Base-by-base conservation (phyloP, 169 alveolate genomes). In the Eimeria mitis region DNA sequence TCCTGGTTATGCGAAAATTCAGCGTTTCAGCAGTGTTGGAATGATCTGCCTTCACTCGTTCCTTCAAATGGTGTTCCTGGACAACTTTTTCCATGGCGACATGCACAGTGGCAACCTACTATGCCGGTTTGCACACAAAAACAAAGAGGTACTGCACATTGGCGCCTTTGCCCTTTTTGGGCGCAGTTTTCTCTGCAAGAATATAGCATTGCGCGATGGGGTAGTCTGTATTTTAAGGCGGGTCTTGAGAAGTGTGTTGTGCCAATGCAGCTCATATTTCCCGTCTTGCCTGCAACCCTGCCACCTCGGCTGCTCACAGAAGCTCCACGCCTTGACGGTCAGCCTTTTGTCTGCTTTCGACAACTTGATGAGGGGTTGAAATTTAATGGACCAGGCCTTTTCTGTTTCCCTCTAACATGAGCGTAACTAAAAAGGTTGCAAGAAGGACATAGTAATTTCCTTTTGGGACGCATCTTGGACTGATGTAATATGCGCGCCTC, bases 51-150 rank as follows among this genome's bases (percentile, higher is more conserved):
- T 75, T 13, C 89, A 75, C 54, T 78, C 89, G 49, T 89, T 89
- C 65, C 91, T 95, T 28, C 92, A 95, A 49, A 95, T 95, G 96
- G 84, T 95, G 59, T 95, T 95, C 87, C 91, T 88, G 73, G 96
- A 95, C 56, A 87, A 95, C 89, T 88, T 95, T 56, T 63, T 95
- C 56, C 96, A 95, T 52, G 95, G 89, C 83, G 96, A 95, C 87
- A 84, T 95, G 73, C 96, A 95, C 91, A 92, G 95, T 76, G 96
- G 96, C 56, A 95, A 95, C 78, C 70, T 95, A 5, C 44, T 95
- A 25, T 54, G 91, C 85, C 95, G 95, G 14, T 56, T 79, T 61
- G 44, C 91, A 37, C 94, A 61, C 49, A 31, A 65, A 47, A 85
- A 63, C 83, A 87, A 87, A 52, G 94, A 87, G 94, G 94, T 87